Percentiles rank a stretch among this genome's conserved stretches.
phyloP scores from a whole-genome alignment of 768 basidiomycete species.

The Termitomyces titanicus region DNA sequence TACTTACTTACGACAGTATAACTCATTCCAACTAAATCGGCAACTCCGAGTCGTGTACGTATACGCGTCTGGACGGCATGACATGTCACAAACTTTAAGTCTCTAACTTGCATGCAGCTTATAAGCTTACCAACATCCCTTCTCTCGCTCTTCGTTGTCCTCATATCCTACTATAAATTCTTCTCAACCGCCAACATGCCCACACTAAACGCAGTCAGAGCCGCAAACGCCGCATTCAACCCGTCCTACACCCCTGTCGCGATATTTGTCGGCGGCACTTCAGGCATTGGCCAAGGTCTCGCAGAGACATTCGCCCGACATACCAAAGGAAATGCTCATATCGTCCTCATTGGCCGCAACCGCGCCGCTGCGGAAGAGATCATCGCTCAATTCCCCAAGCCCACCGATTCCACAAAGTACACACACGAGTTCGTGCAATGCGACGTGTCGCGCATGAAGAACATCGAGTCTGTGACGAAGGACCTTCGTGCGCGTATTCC shows the following conservation, averaged over 20 bases:
- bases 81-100: neutral
- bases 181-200: slow-evolving; percentile 18
- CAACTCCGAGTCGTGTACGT: too few relatives aligned
- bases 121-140: neutral
- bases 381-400: slow-evolving; percentile 34
- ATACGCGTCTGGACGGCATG: neutral
- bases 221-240: slow-evolving; percentile 23
- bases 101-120: neutral
- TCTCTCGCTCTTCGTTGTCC: neutral
- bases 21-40: too few relatives aligned
- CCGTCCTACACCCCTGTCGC: slow-evolving; percentile 25
- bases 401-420: slow-evolving; percentile 12
- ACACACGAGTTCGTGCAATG: slow-evolving; percentile 42
- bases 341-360: slow-evolving; percentile 49
- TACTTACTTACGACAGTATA: too few relatives aligned
- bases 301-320: slow-evolving; percentile 39
- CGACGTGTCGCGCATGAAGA: slow-evolving; percentile 43
- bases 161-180: neutral
- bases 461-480: slow-evolving; percentile 30
- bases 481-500: slow-evolving; percentile 31
- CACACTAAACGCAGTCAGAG: slow-evolving; percentile 17
- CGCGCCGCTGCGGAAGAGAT: slow-evolving; percentile 40
- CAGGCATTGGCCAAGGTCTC: slow-evolving; percentile 42
- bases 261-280: slow-evolving; percentile 37
- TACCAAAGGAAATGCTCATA: slow-evolving; percentile 41